These are phyloP conservation scores for Periconia macrospinosa DNA, from an alignment of 2,329 filamentous ascomycete genomes.

Conservation along the genomic window DNA sequence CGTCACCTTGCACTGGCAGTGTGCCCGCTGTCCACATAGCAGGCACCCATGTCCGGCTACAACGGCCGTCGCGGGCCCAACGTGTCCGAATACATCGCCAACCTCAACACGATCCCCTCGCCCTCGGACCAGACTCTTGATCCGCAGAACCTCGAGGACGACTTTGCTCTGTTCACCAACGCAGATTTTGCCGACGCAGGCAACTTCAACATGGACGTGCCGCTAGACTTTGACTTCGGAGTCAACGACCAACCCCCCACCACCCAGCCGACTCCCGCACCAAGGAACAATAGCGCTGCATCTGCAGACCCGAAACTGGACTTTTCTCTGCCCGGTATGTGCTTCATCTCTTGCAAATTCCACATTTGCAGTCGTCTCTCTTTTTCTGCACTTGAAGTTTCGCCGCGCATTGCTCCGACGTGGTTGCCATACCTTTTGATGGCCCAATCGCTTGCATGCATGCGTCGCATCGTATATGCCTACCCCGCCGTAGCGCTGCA, in stretches of 20 bases:
- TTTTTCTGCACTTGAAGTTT: background rate
- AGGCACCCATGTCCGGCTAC: slow-evolving; percentile 46
- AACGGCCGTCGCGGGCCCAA: slow-evolving; percentile 79
- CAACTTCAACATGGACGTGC: slow-evolving; percentile 26
- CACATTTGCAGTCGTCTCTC: slow-evolving; percentile 3
- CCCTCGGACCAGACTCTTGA: slow-evolving; percentile 31
- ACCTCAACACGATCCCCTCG: slow-evolving; percentile 72
- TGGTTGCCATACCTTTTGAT: slow-evolving; percentile 15
- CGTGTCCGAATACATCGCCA: slow-evolving; percentile 85
- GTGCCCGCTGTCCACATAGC: background rate
- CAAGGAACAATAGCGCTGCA: slow-evolving; percentile 10
- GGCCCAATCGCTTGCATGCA: slow-evolving; percentile 24
- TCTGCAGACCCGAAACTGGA: slow-evolving; percentile 34
- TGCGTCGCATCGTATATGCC: slow-evolving; percentile 16
- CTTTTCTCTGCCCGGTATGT: slow-evolving; percentile 40
- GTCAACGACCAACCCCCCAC: slow-evolving; percentile 27
- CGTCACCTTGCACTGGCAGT: background rate
- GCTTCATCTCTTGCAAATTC: slow-evolving; percentile 4
- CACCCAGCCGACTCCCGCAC: slow-evolving; percentile 3
- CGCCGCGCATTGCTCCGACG: slow-evolving; percentile 12
- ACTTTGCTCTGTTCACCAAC: slow-evolving; percentile 60
- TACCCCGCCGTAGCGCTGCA: slow-evolving; percentile 28
- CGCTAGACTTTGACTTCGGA: slow-evolving; percentile 29
- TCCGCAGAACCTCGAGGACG: slow-evolving; percentile 45
- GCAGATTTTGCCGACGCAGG: slow-evolving; percentile 59